Percentiles rank a stretch among this genome's conserved stretches.
phyloP scores from a whole-genome alignment of 305 asterid species.

The Striga hermonthica region DNA sequence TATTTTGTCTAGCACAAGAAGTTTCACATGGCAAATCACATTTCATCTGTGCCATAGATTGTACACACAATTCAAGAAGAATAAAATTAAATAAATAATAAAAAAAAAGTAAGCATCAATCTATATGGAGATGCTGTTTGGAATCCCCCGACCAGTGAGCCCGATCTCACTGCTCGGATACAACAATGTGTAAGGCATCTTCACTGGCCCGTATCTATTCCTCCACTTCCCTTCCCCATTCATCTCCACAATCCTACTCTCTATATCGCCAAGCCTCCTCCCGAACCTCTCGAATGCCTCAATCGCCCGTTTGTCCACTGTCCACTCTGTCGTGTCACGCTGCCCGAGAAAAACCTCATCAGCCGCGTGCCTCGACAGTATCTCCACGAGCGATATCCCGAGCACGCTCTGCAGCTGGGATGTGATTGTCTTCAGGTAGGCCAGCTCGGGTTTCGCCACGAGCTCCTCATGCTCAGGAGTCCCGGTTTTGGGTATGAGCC shows the following conservation, averaged over 20 bases:
- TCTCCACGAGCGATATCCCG: constrained; percentile 75
- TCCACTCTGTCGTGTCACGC: constrained; percentile 60
- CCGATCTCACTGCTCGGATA: constrained; percentile 55
- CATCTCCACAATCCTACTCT: constrained; percentile 42
- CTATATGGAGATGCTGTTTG: constrained; percentile 74
- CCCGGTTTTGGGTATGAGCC: constrained; percentile 76
- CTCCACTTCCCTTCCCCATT: constrained; percentile 42
- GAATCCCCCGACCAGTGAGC: constrained; percentile 78
- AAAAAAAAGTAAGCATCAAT: neutral
- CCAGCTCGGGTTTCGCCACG: constrained; percentile 54
- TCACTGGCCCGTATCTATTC: constrained; percentile 68
- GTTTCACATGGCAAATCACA: too few species aligned
- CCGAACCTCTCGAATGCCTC: constrained; percentile 56
- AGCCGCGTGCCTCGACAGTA: constrained; percentile 73
- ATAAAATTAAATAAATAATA: too few species aligned
- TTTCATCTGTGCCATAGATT: too few species aligned
- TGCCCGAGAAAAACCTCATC: constrained; percentile 85
- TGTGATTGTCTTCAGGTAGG: constrained; percentile 73
- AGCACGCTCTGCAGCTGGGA: constrained; percentile 82
- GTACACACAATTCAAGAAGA: too few species aligned
- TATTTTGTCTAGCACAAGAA: too few species aligned
- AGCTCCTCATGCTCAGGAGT: constrained; percentile 67
- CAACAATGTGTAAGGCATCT: constrained; percentile 61
- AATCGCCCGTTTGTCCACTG: constrained; percentile 38
- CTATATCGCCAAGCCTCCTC: constrained; percentile 42